phyloP scores from a whole-genome alignment of 2,329 filamentous ascomycete genomes.

The Knufia petricola region DNA sequence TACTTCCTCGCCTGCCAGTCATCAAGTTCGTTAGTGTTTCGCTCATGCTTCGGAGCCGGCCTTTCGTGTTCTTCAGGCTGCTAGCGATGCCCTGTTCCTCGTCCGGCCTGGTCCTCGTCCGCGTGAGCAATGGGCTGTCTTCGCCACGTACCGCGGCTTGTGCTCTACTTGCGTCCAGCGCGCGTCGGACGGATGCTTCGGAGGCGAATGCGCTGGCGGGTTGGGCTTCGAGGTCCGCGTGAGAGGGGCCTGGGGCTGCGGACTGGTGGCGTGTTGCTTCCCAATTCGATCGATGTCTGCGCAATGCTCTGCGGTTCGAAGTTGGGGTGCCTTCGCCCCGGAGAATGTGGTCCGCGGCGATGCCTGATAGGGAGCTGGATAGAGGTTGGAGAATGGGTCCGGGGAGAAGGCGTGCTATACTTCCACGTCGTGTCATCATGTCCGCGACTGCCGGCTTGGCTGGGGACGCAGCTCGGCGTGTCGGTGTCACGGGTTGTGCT shows the following conservation, averaged over 20 bases:
- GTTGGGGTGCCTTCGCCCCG: conserved; percentile 38
- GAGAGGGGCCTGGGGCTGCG: background rate
- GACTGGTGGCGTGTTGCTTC: background rate
- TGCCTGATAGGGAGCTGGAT: conserved; percentile 50
- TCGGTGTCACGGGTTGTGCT: conserved; percentile 17
- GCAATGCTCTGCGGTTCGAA: conserved; percentile 13
- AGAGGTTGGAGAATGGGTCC: conserved; percentile 52
- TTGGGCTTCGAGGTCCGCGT: background rate
- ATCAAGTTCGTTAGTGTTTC: conserved; percentile 11
- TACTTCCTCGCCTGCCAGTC: conserved; percentile 3
- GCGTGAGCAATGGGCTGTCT: background rate
- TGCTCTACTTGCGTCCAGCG: background rate
- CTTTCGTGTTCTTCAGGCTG: conserved; percentile 3
- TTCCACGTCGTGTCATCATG: conserved; percentile 21
- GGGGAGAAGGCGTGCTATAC: conserved; percentile 43
- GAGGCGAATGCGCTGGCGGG: background rate
- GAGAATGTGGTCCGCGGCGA: conserved; percentile 57
- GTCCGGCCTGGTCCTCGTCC: background rate
- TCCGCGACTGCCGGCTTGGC: conserved; percentile 13
- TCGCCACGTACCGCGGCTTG: conserved; percentile 1
- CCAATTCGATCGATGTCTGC: conserved; percentile 15
- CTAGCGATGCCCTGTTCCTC: background rate
- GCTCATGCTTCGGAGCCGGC: conserved; percentile 11
- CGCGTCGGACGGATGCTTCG: background rate
- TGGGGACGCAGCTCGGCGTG: conserved; percentile 13